phyloP scores from a whole-genome alignment of 495 filamentous ascomycete species.

The Aspergillus bertholletiae region DNA sequence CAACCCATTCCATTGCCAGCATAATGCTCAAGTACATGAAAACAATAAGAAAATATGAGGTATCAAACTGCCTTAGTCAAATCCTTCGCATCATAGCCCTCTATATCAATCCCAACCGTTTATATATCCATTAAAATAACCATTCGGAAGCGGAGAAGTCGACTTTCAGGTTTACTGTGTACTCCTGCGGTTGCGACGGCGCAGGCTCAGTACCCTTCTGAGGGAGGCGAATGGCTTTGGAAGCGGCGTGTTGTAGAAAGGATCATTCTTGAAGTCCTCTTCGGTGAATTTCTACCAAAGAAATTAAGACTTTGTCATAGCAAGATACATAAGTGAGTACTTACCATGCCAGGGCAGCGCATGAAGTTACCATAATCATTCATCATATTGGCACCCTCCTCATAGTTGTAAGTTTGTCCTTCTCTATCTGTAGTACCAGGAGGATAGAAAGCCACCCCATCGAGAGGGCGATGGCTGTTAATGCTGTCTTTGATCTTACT shows the following conservation, averaged over 20 bases:
- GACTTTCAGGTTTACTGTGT: constrained; percentile 14
- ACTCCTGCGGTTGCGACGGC: constrained; percentile 30
- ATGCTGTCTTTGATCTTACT: constrained; percentile 77
- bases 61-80: neutral
- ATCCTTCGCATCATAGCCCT: neutral
- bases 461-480: constrained; percentile 72
- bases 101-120: neutral
- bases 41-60: neutral
- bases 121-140: neutral
- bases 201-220: constrained; percentile 30
- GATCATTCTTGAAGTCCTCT: constrained; percentile 46
- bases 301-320: neutral
- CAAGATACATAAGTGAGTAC: neutral
- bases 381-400: constrained; percentile 85
- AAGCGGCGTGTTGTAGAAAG: constrained; percentile 37
- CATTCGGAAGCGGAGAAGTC: neutral
- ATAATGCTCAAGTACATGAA: neutral
- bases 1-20: neutral
- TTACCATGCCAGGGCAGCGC: constrained; percentile 34
- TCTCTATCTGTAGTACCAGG: constrained; percentile 63
- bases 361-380: constrained; percentile 52
- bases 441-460: constrained; percentile 74
- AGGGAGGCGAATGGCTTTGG: constrained; percentile 32
- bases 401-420: constrained; percentile 70
- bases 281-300: constrained; percentile 39